Evolutionary conservation across 2,329 filamentous ascomycete species (phyloP), one percentile per base, ranked within the genome.

Genomic region (Fusarium begoniae): DNA sequence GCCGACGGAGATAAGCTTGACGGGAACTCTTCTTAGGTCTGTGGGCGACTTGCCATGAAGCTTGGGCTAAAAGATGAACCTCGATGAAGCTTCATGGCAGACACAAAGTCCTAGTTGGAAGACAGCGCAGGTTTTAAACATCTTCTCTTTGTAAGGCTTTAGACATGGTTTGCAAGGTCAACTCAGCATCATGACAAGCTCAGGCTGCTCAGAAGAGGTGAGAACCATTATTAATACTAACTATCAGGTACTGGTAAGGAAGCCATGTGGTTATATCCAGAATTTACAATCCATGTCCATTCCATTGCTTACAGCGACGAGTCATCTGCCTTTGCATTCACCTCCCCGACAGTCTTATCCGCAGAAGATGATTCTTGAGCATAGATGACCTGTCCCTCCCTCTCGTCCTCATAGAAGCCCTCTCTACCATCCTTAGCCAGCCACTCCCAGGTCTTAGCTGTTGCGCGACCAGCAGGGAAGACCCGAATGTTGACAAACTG

Each of bases 351-450:
- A 0, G 51, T 28, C 51, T 55, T 55, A 2, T 28, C 51, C 8
- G 35, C 51, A 11, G 35, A 55, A 55, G 51, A 6, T 13, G 51
- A 55, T n/a, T 12, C 35, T 8, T 41, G 14, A 40, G 51, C 51
- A 40, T 55, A 55, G 51, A 55, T 55, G 51, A 55, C 51, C 8
- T 55, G 51, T n/a, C 51, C 51, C 35, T 55, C 51, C 14, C 51
- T 55, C 4, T 41, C 51, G 1, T 55, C 51, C 35, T 55, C 51
- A 1, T 55, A 55, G 2, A 55, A 55, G 4, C 51, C 51, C 1
- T 55, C 51, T 5, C 26, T 48, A 7, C 35, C 45, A 54, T 60
- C 26, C 35, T 54, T 60, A 8, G 57, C 57, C 35, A 60, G 1
- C 45, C 57, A 54, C n/a, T 60, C 57, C 57, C 57, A 60, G 3